Conservation (phyloP, 441 rosid genomes). For the Arabidopsis lyrata region DNA sequence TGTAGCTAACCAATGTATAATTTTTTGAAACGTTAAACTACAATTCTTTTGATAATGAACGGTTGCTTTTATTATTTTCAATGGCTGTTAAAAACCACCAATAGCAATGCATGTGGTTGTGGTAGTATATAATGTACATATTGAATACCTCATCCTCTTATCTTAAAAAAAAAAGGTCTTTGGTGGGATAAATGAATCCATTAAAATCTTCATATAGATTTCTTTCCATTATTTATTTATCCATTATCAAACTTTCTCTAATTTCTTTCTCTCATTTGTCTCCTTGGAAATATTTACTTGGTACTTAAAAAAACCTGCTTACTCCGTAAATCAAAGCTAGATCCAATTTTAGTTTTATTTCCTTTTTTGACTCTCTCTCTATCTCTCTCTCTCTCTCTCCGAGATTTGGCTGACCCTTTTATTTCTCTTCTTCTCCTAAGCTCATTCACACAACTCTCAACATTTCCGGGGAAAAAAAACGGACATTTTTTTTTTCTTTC, state of each 20-base stretch:
- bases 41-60: too few species aligned
- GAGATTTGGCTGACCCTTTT: slow-evolving; percentile 46
- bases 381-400: slow-evolving; percentile 32
- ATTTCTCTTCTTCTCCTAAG: slow-evolving; percentile 20
- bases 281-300: not conserved
- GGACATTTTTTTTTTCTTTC: not conserved
- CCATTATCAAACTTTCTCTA: slow-evolving; percentile 26
- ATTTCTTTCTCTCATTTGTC: slow-evolving; percentile 10
- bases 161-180: slow-evolving; percentile 35
- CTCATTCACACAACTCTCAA: slow-evolving; percentile 20
- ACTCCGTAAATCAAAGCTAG: slow-evolving; percentile 51
- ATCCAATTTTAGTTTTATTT: slow-evolving; percentile 33
- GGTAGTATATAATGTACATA: slow-evolving; percentile 9
- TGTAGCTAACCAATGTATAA: too few species aligned
- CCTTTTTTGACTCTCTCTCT: slow-evolving; percentile 8
- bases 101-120: slow-evolving; percentile 34
- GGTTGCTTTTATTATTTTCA: not conserved
- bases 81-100: not conserved
- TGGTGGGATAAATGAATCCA: slow-evolving; percentile 37
- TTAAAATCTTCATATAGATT: slow-evolving; percentile 48
- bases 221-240: slow-evolving; percentile 42
- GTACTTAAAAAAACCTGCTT: slow-evolving; percentile 44
- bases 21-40: too few species aligned
- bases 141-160: slow-evolving; percentile 33
- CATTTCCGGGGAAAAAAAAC: slow-evolving; percentile 14